Conservation (phyloP, 1,284 basidiomycete genomes). For the Rhodotorula sp. region DNA sequence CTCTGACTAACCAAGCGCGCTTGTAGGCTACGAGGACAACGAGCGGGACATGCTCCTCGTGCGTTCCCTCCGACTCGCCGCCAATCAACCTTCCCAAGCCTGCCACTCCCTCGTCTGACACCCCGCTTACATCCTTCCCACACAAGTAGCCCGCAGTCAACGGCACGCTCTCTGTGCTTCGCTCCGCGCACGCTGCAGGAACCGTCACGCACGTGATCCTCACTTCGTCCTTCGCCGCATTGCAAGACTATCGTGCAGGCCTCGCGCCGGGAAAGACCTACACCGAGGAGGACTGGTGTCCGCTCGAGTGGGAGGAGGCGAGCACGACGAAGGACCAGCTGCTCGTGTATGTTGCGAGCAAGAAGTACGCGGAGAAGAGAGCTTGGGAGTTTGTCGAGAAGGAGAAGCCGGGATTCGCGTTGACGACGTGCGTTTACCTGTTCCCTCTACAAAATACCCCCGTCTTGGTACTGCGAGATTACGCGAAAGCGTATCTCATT, state of each 20-base stretch:
- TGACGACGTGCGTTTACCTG: slow-evolving; percentile 24
- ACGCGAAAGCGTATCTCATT: no score
- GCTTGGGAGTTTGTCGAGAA: slow-evolving; percentile 44
- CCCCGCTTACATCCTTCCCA: not conserved
- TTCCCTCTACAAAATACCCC: no score
- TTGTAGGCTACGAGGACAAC: slow-evolving; percentile 34
- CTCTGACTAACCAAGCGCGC: accelerated
- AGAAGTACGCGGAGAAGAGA: slow-evolving; percentile 46
- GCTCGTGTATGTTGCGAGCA: slow-evolving; percentile 56
- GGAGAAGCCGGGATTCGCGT: slow-evolving; percentile 7
- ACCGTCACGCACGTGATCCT: slow-evolving; percentile 66
- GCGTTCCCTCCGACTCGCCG: not conserved
- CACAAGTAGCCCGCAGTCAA: slow-evolving; percentile 59
- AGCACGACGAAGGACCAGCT: slow-evolving; percentile 61
- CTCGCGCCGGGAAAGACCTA: slow-evolving; percentile 25
- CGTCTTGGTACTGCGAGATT: no score
- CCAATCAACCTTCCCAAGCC: no score
- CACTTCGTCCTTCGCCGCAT: slow-evolving; percentile 63
- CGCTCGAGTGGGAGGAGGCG: slow-evolving; percentile 58
- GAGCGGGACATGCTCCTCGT: slow-evolving; percentile 57
- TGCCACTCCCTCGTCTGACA: not conserved
- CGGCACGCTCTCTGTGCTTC: slow-evolving; percentile 63
- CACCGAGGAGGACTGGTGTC: slow-evolving; percentile 65
- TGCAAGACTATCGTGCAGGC: slow-evolving; percentile 53
- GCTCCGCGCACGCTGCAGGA: slow-evolving; percentile 58